A percentile compares a stretch with the other conserved stretches of the same genome.
Evolutionary conservation across 129 eudicot species (phyloP).

Genomic region (Tagetes erecta): DNA sequence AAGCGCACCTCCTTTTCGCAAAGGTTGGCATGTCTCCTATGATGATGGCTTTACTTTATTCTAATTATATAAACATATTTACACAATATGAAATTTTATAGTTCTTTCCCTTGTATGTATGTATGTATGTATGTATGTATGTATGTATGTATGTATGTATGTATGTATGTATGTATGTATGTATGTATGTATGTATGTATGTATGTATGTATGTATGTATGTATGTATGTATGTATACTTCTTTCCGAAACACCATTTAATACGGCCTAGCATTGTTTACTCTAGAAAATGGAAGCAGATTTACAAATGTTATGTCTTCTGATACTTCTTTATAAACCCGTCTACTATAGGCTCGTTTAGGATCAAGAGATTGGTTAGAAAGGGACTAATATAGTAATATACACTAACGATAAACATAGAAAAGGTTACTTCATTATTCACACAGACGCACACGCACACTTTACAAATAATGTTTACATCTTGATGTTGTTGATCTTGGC

Average conservation of each 20-base stretch:
- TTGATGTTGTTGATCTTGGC: no score
- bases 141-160: slow-evolving; percentile 5
- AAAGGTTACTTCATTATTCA: no score
- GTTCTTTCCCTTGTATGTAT: background rate
- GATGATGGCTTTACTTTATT: slow-evolving; percentile 76
- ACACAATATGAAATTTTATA: background rate
- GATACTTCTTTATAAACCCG: no score
- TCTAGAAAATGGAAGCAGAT: background rate
- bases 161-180: slow-evolving; percentile 6
- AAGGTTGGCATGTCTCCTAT: slow-evolving; percentile 80
- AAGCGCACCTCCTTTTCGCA: slow-evolving; percentile 66
- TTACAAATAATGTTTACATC: no score
- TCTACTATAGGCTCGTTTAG: no score
- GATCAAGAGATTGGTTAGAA: no score
- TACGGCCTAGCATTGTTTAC: slow-evolving; percentile 16
- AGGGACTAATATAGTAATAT: no score
- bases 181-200: slow-evolving; percentile 7
- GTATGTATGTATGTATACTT: slow-evolving; percentile 10
- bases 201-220: slow-evolving; percentile 2
- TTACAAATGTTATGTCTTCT: no score
- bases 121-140: background rate
- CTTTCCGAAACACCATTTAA: background rate
- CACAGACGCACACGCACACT: no score
- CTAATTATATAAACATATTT: slow-evolving; percentile 13
- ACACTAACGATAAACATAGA: no score